Conservation (phyloP, 1,139 yeast genomes). For the Blastobotrys arbuscula region DNA sequence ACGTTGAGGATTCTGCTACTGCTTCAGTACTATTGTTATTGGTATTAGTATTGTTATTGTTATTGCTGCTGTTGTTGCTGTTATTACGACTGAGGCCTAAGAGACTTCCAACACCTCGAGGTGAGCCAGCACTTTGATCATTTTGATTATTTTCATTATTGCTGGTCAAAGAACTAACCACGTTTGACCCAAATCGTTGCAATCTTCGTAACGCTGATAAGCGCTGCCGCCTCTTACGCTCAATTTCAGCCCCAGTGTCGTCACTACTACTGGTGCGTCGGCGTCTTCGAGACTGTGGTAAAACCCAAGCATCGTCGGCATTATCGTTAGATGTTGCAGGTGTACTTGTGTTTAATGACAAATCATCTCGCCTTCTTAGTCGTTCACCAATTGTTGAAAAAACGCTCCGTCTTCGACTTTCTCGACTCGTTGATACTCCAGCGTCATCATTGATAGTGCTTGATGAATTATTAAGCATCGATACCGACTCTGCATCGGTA, state of each 20-base stretch:
- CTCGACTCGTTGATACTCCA: not conserved
- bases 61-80: not conserved
- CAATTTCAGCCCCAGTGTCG: conserved; percentile 7
- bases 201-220: conserved; percentile 14
- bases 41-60: not conserved
- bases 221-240: conserved; percentile 14
- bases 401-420: not conserved
- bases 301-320: not conserved
- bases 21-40: not conserved
- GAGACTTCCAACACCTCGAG: too few relatives aligned
- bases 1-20: not conserved
- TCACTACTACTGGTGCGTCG: conserved; percentile 12
- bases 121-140: too few relatives aligned
- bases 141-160: too few relatives aligned
- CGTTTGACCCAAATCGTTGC: conserved; percentile 13
- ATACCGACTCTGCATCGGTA: not conserved
- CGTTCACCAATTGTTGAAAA: conserved; percentile 6
- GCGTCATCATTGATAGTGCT: not conserved
- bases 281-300: conserved; percentile 9
- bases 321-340: not conserved
- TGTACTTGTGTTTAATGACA: not conserved
- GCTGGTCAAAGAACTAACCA: conserved; percentile 9
- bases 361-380: conserved; percentile 3
- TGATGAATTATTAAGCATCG: not conserved
- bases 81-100: too few relatives aligned